Base-by-base conservation (phyloP, 23 red algal species). In the Gracilaria domingensis region DNA sequence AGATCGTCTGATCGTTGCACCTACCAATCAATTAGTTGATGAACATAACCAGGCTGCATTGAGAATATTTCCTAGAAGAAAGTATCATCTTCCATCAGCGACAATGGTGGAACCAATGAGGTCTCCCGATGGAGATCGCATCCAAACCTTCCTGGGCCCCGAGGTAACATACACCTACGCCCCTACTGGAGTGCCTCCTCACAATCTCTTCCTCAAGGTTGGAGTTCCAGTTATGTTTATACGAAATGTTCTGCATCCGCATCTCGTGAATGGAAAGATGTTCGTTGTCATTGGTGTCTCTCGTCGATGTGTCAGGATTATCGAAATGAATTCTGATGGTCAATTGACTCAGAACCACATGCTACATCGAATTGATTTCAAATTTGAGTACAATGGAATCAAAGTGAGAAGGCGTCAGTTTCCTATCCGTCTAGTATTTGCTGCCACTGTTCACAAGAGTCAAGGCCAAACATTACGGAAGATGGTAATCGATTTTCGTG, bases 111-210 rank as follows among this genome's bases (percentile, higher is more conserved):
- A 36, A 1, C 65, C 32, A 14, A 35, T 37, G 2, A 4, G 65
- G 18, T 7, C 4, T 36, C 26, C 11, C 4, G 65, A 70, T 9
- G 65, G n/a, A 13, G 29, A 14, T 36, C 2, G 4, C 9, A 39
- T 34, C 5, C 65, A 70, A 4, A 70, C 26, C 5, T 36, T 70
- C 29, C 5, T 34, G 3, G 65, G 65, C 34, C 78, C 50, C 18
- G 78, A 61, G 38, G 11, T 82, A 8, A 82, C 78, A 61, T 82
- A 82, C 42, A 59, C 60, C 34, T 82, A 59, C 50, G 58, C 78
- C 61, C 78, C 78, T n/a, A 59, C 78, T 33, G 78, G 78, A 61
- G 78, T 82, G 9, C 78, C 78, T 38, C 78, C 20, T 12, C 78
- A 61, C 38, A 1, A 23, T 13, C 32, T 82, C 20, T 21, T 34